Evolutionary conservation across 75 land plant species (phyloP), one percentile per base, ranked within the genome.

Genomic region (Pinus tabuliformis): DNA sequence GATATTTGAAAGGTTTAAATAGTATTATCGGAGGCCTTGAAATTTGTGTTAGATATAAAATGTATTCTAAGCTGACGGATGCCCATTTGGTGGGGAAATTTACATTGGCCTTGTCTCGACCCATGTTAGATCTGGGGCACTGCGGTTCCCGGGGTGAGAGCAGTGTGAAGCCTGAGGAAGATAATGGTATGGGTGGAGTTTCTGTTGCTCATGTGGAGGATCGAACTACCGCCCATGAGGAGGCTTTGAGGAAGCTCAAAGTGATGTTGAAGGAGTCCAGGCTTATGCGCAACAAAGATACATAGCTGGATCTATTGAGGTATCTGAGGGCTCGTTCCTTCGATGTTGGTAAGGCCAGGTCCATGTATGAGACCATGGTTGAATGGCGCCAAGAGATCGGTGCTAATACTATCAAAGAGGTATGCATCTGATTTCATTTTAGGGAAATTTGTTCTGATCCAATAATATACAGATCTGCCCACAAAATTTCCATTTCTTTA

Each of bases 71-170:
- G 80, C 61, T 73, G 49, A 78, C 33, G 65, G 80, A 78, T 17
- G 80, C 64, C 14, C 80, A 78, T 49, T 78, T 78, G 16, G 75
- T 73, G 28, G 76, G 76, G 26, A 73, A 73, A 26, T 73, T 73
- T 28, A 56, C 74, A n/a, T 78, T 76, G 28, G 65, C 76, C 9
- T 24, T 75, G 17, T 59, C 76, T 7, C 59, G 80, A 37, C 80
- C 80, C 17, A 76, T 78, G 18, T 56, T 78, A 52, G 80, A 78
- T 59, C 75, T 78, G 36, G 74, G 80, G 30, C 75, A 78, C 80
- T 78, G 80, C 76, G 24, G 4, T 28, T 11, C 61, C 61, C 18
- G 74, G 59, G 73, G 76, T 28, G 62, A 73, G 75, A 75, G 30
- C 1, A 30, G 30, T 1, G 1, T 30, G 30, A 52, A 72, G 52